phyloP scores from a whole-genome alignment of 73 alveolate species.

The Paraurostyla sp. region DNA sequence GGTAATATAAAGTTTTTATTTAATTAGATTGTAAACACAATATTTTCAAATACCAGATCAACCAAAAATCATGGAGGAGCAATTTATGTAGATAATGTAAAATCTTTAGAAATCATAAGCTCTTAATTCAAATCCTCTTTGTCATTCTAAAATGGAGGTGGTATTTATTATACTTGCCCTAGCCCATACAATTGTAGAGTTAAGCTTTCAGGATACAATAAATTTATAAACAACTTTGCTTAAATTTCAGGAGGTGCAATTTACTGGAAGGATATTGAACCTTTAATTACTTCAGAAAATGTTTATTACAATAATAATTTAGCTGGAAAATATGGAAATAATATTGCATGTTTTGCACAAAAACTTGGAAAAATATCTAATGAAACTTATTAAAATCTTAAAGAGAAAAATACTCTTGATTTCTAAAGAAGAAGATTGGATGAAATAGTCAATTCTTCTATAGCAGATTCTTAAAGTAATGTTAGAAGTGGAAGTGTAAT shows the following conservation, averaged over 20 bases:
- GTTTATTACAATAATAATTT: neutral
- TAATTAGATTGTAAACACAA: neutral
- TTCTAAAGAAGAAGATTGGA: too few species aligned
- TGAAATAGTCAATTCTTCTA: neutral
- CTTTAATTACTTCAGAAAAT: neutral
- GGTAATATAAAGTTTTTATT: neutral
- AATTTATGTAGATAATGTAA: neutral
- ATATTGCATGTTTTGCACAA: slow-evolving; percentile 53
- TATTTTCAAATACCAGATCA: neutral
- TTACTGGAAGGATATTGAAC: slow-evolving; percentile 58
- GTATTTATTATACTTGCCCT: slow-evolving; percentile 5
- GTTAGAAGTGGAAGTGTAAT: slow-evolving; percentile 28
- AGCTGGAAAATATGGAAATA: slow-evolving; percentile 50
- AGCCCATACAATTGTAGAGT: neutral
- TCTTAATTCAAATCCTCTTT: neutral
- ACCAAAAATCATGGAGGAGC: slow-evolving; percentile 17
- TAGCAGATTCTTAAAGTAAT: slow-evolving; percentile 14
- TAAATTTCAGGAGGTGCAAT: slow-evolving; percentile 65
- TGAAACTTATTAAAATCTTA: neutral
- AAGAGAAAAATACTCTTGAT: neutral
- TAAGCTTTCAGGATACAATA: neutral
- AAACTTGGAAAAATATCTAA: neutral
- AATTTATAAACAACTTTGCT: slow-evolving; percentile 5
- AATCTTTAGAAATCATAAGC: neutral
- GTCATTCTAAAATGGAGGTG: slow-evolving; percentile 12